phyloP scores from a whole-genome alignment of 1,284 basidiomycete genomes.

The Ustilago nuda region DNA sequence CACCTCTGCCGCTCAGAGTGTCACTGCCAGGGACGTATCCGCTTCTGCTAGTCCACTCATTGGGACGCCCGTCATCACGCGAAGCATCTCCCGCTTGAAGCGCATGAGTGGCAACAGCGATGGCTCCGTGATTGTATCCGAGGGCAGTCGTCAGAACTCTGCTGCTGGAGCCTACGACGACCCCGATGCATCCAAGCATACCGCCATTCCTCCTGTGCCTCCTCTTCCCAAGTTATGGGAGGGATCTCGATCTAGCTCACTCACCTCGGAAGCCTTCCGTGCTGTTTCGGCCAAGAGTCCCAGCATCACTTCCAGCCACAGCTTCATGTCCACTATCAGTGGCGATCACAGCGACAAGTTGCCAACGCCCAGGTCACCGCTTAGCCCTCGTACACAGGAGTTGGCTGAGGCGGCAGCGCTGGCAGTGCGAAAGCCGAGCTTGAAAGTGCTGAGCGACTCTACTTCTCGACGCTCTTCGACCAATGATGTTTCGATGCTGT shows the following conservation, averaged over 20 bases:
- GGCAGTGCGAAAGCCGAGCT: slow-evolving; percentile 33
- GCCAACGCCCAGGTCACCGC: slow-evolving; percentile 38
- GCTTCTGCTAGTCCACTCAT: slow-evolving; percentile 24
- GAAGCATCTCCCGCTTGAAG: slow-evolving; percentile 36
- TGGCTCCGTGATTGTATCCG: slow-evolving; percentile 25
- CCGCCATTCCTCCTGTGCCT: slow-evolving; percentile 88
- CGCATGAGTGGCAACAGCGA: slow-evolving; percentile 51
- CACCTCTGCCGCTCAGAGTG: slow-evolving; percentile 22
- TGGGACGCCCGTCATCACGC: slow-evolving; percentile 17
- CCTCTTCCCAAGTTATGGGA: slow-evolving; percentile 92
- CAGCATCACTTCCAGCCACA: slow-evolving; percentile 27
- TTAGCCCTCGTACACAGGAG: slow-evolving; percentile 45
- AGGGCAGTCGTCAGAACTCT: slow-evolving; percentile 25
- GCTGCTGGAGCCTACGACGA: slow-evolving; percentile 25
- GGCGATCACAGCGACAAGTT: slow-evolving; percentile 35
- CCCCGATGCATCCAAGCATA: slow-evolving; percentile 20
- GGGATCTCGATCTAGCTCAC: slow-evolving; percentile 77
- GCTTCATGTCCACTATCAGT: slow-evolving; percentile 39
- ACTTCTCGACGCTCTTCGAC: slow-evolving; percentile 30
- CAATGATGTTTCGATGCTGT: slow-evolving; percentile 30
- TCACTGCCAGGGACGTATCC: slow-evolving; percentile 16
- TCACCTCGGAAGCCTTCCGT: slow-evolving; percentile 40
- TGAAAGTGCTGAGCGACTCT: slow-evolving; percentile 24
- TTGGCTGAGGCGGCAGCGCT: slow-evolving; percentile 45
- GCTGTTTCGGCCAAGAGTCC: slow-evolving; percentile 33